Base-by-base conservation (phyloP, 1,139 yeast species). In the Yarrowia galli region DNA sequence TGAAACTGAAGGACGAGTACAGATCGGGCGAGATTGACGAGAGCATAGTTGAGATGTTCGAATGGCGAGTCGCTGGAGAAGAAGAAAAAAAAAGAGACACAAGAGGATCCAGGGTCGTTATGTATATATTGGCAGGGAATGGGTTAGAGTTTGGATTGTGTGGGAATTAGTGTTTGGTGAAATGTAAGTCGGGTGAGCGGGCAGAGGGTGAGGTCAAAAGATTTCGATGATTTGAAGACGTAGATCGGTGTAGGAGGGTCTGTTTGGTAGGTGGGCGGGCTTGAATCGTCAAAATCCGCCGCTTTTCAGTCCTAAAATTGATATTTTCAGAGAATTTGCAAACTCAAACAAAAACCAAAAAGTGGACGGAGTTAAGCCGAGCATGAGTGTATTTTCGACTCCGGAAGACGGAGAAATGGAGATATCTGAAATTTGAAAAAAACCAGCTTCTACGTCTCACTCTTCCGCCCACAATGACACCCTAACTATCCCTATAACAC, bases 11-110 rank as follows among this genome's bases (percentile, higher is more conserved):
- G 25, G 66, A 46, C 45, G 43, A 36, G 46, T 61, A 61, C 1
- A 61, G 56, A 22, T 61, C 56, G 18, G 66, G 66, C 13, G 56
- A 38, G 38, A 61, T 61, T n/a, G 66, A 46, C n/a, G 36, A 23
- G 25, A 61, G 56, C 66, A 61, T 61, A 28, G 32, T 28, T 28
- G 32, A 28, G 32, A 28, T 28, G n/a, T 45, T 36, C 20, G 36
- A 35, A 13, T 7, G 12, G 32, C 32, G 15, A 3, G 32, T 3
- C 3, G 32, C 32, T 28, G 32, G n/a, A 28, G 6, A 6, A 28
- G 13, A 15, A 23, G 5, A 22, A 45, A 23, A 23, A 15, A 46
- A 25, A 46, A 15, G 1, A 10, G 35, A 28, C 10, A 25, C 32
- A 28, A 10, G 32, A 28, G 28, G 7, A 6, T 6, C 32, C 36